Percentiles rank a stretch among this genome's conserved stretches.
Conservation (phyloP, 2,329 filamentous ascomycete genomes). For the Fusarium gaditjirri region DNA sequence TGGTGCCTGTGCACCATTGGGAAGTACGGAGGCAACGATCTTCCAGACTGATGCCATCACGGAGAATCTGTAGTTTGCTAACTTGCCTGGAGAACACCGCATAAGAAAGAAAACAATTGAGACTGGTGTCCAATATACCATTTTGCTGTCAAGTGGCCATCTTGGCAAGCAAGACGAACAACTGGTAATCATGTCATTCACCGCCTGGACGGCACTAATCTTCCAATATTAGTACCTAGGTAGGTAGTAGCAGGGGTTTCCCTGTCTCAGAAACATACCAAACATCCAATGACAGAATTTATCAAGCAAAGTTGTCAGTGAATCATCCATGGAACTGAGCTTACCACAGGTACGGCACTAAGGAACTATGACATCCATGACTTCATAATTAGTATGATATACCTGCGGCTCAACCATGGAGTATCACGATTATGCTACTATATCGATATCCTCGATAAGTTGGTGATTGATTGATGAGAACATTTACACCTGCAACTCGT, state of each 20-base stretch:
- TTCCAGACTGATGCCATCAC: background rate
- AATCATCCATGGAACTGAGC: constrained; percentile 2
- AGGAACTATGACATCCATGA: background rate
- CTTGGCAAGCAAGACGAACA: constrained; percentile 7
- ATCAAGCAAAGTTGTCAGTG: constrained; percentile 1
- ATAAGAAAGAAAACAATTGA: background rate
- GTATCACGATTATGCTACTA: background rate
- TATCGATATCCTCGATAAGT: background rate
- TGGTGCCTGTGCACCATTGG: constrained; percentile 7
- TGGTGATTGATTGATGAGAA: background rate
- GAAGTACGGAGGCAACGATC: background rate
- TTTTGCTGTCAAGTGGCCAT: background rate
- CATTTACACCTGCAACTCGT: background rate
- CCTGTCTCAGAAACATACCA: constrained; percentile 15
- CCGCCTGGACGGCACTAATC: constrained; percentile 11
- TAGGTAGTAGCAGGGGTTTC: constrained; percentile 3
- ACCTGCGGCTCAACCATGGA: background rate
- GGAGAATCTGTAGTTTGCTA: background rate
- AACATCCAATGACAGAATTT: constrained; percentile 4
- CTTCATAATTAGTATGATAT: background rate
- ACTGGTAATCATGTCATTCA: constrained; percentile 5
- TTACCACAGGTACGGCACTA: constrained; percentile 6
- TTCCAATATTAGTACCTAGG: background rate
- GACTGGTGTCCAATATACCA: background rate
- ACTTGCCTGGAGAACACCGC: background rate